Percentiles rank a stretch among this genome's conserved stretches.
Conservation (phyloP, 1,139 yeast species). For the Pneumocystis carinii region DNA sequence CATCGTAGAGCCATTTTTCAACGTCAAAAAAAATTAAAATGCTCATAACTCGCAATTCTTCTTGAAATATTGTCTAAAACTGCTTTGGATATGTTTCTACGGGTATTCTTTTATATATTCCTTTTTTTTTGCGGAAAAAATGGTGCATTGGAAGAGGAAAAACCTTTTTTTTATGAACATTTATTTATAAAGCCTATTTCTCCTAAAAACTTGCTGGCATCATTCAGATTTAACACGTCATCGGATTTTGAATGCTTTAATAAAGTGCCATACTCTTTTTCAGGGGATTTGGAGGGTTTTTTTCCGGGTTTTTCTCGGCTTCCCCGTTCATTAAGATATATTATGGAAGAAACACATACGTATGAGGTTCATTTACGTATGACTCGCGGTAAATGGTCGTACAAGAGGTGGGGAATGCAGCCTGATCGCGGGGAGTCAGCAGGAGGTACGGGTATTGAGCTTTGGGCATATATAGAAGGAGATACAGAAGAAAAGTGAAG, state of each 20-base stretch:
- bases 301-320: conserved; percentile 25
- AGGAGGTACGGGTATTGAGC: conserved; percentile 94
- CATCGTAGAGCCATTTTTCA: background rate
- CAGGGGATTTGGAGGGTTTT: background rate
- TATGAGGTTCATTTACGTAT: conserved; percentile 71
- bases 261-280: background rate
- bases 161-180: background rate
- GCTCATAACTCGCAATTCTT: background rate
- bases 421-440: conserved; percentile 57
- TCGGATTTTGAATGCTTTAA: background rate
- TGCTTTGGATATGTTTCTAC: background rate
- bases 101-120: background rate
- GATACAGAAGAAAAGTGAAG: conserved; percentile 28
- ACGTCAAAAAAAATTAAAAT: background rate
- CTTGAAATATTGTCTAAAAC: background rate
- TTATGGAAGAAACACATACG: conserved; percentile 50
- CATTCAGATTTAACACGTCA: background rate
- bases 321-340: conserved; percentile 70
- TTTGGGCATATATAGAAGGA: conserved; percentile 78
- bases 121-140: background rate
- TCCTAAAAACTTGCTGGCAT: background rate
- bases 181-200: background rate
- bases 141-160: background rate
- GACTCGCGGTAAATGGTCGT: conserved; percentile 93
- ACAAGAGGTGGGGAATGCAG: conserved; percentile 71